phyloP scores from a whole-genome alignment of 2,329 filamentous ascomycete species.

The Cryphonectria nitschkei region DNA sequence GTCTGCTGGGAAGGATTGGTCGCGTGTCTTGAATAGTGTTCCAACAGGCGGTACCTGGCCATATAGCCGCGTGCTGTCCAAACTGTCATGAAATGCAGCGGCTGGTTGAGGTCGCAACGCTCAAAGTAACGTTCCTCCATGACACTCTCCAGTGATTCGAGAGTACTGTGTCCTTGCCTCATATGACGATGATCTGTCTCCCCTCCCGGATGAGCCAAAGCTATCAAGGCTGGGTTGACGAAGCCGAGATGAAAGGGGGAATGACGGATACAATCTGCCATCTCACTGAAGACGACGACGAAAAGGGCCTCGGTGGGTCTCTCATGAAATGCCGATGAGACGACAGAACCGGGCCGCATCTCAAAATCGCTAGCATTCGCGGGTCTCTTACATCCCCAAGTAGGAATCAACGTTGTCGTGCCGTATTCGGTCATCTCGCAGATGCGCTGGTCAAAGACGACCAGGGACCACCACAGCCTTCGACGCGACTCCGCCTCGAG shows the following conservation, averaged over 20 bases:
- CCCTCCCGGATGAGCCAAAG: constrained; percentile 31
- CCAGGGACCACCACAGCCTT: constrained; percentile 64
- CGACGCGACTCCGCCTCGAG: constrained; percentile 64
- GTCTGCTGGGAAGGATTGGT: constrained; percentile 32
- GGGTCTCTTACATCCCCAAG: constrained; percentile 48
- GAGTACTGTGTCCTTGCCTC: constrained; percentile 29
- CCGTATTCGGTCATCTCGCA: constrained; percentile 52
- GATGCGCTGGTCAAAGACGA: constrained; percentile 60
- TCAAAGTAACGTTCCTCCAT: constrained; percentile 53
- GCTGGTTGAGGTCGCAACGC: constrained; percentile 43
- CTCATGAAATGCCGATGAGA: constrained; percentile 34
- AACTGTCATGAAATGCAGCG: constrained; percentile 46
- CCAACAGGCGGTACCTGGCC: constrained; percentile 53
- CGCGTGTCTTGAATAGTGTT: constrained; percentile 45
- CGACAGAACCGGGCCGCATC: constrained; percentile 46
- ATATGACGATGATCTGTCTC: background rate
- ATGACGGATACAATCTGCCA: constrained; percentile 45
- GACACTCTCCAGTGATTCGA: constrained; percentile 40
- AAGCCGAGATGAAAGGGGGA: constrained; percentile 41
- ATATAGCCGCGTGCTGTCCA: constrained; percentile 47
- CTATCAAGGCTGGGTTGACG: constrained; percentile 38
- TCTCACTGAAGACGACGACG: constrained; percentile 43
- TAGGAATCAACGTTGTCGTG: constrained; percentile 36
- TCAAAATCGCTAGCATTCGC: constrained; percentile 52
- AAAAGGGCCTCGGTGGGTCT: constrained; percentile 49